Evolutionary conservation across 2,329 filamentous ascomycete species (phyloP).

Genomic region (Pezicula neosporulosa): DNA sequence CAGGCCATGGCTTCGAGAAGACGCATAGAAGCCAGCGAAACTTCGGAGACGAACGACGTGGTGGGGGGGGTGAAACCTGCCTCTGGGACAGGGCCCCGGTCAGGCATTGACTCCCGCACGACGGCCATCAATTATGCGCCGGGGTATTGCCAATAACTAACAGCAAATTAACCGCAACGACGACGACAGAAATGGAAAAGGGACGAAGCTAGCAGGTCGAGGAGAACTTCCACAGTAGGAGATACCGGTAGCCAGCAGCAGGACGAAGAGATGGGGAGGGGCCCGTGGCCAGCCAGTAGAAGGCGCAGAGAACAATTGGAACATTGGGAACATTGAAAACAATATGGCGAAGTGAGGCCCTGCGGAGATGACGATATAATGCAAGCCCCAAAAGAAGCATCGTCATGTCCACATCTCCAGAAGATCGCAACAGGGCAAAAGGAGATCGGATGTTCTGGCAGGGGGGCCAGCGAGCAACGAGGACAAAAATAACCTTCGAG

Average conservation of each 20-base stretch:
- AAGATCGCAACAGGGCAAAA: too few species aligned
- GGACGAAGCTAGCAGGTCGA: too few species aligned
- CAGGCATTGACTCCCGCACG: neutral
- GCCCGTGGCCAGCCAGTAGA: neutral
- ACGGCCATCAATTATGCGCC: neutral
- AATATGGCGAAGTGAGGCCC: neutral
- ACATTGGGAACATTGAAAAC: neutral
- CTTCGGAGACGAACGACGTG: slow-evolving; percentile 7
- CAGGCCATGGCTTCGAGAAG: slow-evolving; percentile 20
- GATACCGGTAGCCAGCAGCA: too few species aligned
- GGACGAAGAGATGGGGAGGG: too few species aligned
- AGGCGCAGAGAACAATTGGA: neutral
- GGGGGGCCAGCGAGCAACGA: too few species aligned
- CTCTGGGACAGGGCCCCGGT: neutral
- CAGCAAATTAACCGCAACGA: too few species aligned
- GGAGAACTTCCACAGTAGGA: too few species aligned
- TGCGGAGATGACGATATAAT: slow-evolving; percentile 1
- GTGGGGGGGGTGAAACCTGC: slow-evolving; percentile 4
- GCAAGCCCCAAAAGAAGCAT: neutral
- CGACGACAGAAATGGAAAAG: too few species aligned
- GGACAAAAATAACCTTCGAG: too few species aligned
- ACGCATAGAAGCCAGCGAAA: slow-evolving; percentile 23
- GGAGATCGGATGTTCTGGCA: neutral
- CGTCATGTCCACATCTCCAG: too few species aligned
- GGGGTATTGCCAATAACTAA: too few species aligned